Evolutionary conservation across 139 green algal species (phyloP), one percentile per base, ranked within the genome.

Genomic region (Volvox africanus): DNA sequence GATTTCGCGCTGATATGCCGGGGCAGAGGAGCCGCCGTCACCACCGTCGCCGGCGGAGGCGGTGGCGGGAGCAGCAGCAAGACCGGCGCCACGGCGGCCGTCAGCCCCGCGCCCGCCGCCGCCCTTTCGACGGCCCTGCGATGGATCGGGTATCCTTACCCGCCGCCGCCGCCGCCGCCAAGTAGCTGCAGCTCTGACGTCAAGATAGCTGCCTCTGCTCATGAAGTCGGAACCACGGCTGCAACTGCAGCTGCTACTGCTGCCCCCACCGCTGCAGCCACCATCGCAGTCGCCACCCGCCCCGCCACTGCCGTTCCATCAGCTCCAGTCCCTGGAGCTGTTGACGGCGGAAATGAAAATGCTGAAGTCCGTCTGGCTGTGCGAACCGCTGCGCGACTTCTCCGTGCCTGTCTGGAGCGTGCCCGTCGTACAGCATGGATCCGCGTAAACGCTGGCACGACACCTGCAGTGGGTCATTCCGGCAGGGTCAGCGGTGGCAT

Each of bases 1-100:
- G 85, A 82, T n/a, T 89, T 89, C 33, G 37, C 85, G 0, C 33
- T 67, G 16, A 2, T 82, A 17, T 89, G 85, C 85, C 37, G 85
- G 36, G 69, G 69, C 83, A 5, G 14, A 44, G 79, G 37, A 22
- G 22, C 21, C 79, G 44, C 19, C 79, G 35, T 16, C 79, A 21
- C 26, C 62, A 35, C 1, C 61, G 16, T 20, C 61, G 24, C 73
- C 73, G 73, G 16, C 73, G 13, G 24, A 2, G 73, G 28, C 18
- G 73, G 28, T 32, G 73, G 16, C 1, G 73, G 26, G 2, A 80
- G 35, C 18, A 19, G 28, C 73, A 55, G 44, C 44, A 32, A 80
- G 20, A 9, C 73, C 9, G 32, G 75, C 75, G 71, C 14, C n/a
- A 16, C 65, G 65, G 65, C 65, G 65, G 6, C 65, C 11, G 14